Evolutionary conservation across 2,329 filamentous ascomycete species (phyloP), one percentile per base, ranked within the genome.

Genomic region (Penicillium olsonii): DNA sequence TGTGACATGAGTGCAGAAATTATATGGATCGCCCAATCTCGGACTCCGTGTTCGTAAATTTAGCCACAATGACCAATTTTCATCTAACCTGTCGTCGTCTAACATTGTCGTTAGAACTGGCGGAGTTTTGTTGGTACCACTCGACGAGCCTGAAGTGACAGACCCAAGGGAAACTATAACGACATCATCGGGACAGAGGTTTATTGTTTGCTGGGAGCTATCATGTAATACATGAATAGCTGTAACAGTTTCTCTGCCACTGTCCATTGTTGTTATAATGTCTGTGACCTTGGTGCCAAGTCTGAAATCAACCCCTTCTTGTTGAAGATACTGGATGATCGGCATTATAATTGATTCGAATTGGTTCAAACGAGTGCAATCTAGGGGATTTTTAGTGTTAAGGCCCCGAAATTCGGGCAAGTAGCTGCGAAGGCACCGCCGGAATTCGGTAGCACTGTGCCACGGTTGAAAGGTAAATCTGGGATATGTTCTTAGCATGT

Each of bases 1-100:
- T 2, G 56, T 39, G 18, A 68, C 56, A 19, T 70, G 63, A 2
- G 61, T 67, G 49, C 68, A 70, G 55, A 77, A 77, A 38, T 70
- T 73, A 26, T 71, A 67, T 0, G 74, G 70, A 39, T 70, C 68
- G 22, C 72, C 71, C 48, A 75, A 70, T 0, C 63, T 61, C 9
- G 64, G 46, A 45, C 66, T 65, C n/a, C n/a, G n/a, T n/a, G n/a
- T n/a, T n/a, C n/a, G n/a, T 9, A 75, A 60, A n/a, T 69, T 65
- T 2, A 66, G 54, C 74, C 74, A 77, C 4, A 76, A 59, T 4
- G 67, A 61, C 73, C 73, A 76, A 11, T 70, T 68, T 17, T 70
- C 70, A 39, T 72, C 70, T 0, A 68, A 65, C 10, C 14, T 29
- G 26, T 29, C 26, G 10, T 29, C 26, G 10, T 9, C 26, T 9